Percentiles rank a stretch among this genome's conserved stretches.
phyloP scores from a whole-genome alignment of 73 alveolate species.

The Stentor roeselii region DNA sequence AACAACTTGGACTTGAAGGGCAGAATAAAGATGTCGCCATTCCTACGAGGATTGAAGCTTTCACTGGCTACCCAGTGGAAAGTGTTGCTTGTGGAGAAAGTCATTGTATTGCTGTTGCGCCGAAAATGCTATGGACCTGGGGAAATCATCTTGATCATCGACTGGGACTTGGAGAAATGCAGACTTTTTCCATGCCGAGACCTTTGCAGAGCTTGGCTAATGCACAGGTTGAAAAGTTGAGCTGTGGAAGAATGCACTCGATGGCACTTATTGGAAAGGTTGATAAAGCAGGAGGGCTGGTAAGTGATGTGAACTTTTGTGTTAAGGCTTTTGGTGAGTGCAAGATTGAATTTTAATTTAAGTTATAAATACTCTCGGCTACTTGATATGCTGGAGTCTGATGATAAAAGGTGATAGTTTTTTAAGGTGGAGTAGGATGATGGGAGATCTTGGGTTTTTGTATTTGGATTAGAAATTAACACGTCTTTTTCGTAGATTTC shows the following conservation, averaged over 20 bases:
- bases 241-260: background rate
- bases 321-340: no score
- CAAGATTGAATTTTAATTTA: no score
- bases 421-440: no score
- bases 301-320: no score
- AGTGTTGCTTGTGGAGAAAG: conserved; percentile 81
- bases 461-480: no score
- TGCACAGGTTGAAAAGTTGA: background rate
- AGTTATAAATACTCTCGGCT: no score
- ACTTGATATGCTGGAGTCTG: no score
- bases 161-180: conserved; percentile 79
- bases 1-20: conserved; percentile 76
- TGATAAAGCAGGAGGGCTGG: no score
- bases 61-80: conserved; percentile 65
- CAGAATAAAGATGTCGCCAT: conserved; percentile 60
- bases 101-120: conserved; percentile 73
- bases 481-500: no score
- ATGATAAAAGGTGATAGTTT: no score
- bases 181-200: conserved; percentile 9
- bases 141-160: conserved; percentile 83
- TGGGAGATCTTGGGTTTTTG: no score
- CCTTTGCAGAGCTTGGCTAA: background rate
- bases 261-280: background rate
- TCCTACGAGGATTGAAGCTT: conserved; percentile 75
- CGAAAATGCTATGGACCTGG: conserved; percentile 88